Percentiles rank a stretch among this genome's conserved stretches.
Conservation (phyloP, 306 rosid genomes). For the Rosa rugosa region DNA sequence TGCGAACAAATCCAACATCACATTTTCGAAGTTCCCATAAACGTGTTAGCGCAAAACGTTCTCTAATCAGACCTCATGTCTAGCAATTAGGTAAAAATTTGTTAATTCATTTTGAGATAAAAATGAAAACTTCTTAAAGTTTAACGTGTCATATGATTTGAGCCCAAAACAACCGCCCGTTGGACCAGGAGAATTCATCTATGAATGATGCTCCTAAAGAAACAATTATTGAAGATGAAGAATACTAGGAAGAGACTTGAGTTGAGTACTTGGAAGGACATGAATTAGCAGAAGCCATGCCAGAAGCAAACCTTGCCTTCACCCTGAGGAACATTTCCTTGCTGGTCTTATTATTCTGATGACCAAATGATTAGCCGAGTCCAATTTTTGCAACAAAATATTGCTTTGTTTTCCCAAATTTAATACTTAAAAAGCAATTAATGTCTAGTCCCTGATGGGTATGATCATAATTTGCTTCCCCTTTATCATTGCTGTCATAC, state of each 20-base stretch:
- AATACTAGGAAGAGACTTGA: not conserved
- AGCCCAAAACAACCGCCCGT: not conserved
- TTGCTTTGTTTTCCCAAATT: slow-evolving; percentile 22
- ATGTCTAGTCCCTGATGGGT: slow-evolving; percentile 36
- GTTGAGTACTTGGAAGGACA: not conserved
- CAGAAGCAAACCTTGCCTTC: not conserved
- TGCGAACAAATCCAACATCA: not conserved
- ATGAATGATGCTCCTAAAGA: not conserved
- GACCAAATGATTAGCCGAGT: slow-evolving; percentile 49
- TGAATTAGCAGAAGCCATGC: not conserved
- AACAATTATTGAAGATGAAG: slow-evolving; percentile 5
- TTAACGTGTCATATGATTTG: too few relatives aligned
- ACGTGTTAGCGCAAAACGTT: not conserved
- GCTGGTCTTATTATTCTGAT: slow-evolving; percentile 18
- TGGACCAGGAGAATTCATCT: not conserved
- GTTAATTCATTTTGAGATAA: too few relatives aligned
- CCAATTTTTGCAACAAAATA: slow-evolving; percentile 11
- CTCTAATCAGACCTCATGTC: not conserved
- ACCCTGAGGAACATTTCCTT: slow-evolving; percentile 35
- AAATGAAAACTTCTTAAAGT: too few relatives aligned
- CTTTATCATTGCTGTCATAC: slow-evolving; percentile 48
- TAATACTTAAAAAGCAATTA: slow-evolving; percentile 13
- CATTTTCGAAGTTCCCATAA: too few relatives aligned
- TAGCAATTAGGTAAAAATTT: too few relatives aligned
- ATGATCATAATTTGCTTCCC: slow-evolving; percentile 45